Conservation (phyloP, 228 moss, liverwort and hornwort species). For the Sphagnum magellanicum region DNA sequence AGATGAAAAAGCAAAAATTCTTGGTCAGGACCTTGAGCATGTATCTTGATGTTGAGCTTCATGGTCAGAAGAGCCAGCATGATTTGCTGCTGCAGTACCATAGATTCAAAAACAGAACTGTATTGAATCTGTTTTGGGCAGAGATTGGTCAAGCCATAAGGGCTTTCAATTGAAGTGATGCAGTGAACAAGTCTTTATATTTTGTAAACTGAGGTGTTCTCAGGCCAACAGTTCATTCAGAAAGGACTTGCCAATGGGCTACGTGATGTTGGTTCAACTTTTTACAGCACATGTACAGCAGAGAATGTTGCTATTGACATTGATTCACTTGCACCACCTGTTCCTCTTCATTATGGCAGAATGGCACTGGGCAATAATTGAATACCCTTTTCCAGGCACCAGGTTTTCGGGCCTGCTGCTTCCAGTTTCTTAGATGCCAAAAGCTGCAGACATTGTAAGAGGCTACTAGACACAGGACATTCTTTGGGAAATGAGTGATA, state of each 20-base stretch:
- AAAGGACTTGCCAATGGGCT: slow-evolving; percentile 87
- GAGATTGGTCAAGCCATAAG: slow-evolving; percentile 84
- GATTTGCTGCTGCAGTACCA: slow-evolving; percentile 71
- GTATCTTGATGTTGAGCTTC: slow-evolving; percentile 67
- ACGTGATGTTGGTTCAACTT: slow-evolving; percentile 90
- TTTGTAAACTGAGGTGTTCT: slow-evolving; percentile 63
- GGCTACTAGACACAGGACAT: slow-evolving; percentile 86
- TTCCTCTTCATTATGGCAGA: slow-evolving; percentile 72
- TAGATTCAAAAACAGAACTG: slow-evolving; percentile 47
- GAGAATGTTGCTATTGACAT: slow-evolving; percentile 51
- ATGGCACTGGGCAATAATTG: slow-evolving; percentile 76
- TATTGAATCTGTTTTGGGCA: slow-evolving; percentile 89
- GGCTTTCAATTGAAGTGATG: slow-evolving; percentile 67
- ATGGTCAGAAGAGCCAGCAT: slow-evolving; percentile 45
- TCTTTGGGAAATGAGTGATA: slow-evolving; percentile 87
- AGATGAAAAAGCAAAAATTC: slow-evolving; percentile 59
- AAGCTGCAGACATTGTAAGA: slow-evolving; percentile 76
- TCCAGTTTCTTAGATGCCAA: slow-evolving; percentile 70
- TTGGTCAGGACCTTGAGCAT: slow-evolving; percentile 52
- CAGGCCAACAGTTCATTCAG: slow-evolving; percentile 76
- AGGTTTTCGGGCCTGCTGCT: slow-evolving; percentile 74
- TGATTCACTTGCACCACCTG: slow-evolving; percentile 53
- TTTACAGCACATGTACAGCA: slow-evolving; percentile 71
- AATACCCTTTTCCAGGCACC: slow-evolving; percentile 79
- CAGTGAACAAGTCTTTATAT: slow-evolving; percentile 65